phyloP scores from a whole-genome alignment of 768 basidiomycete genomes.

The Trametes punicea region DNA sequence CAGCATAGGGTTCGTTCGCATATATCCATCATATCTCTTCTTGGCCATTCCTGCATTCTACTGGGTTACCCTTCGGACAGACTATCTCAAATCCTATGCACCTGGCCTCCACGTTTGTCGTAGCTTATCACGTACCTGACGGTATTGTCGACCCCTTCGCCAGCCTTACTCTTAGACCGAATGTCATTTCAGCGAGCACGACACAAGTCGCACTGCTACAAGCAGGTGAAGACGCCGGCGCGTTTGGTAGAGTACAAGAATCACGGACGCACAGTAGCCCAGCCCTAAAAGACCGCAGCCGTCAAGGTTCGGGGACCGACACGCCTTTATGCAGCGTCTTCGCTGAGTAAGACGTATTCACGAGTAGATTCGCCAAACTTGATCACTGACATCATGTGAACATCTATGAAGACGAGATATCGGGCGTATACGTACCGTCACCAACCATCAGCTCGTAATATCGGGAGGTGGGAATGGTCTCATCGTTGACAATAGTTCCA shows the following conservation, averaged over 20 bases:
- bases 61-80: no score
- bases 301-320: neutral
- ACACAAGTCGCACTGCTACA: no score
- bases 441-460: slow-evolving; percentile 80
- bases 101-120: no score
- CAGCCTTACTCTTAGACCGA: no score
- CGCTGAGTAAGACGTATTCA: slow-evolving; percentile 85
- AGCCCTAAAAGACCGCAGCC: neutral
- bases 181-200: no score
- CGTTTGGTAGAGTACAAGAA: slow-evolving; percentile 1
- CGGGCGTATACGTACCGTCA: slow-evolving; percentile 56
- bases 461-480: slow-evolving; percentile 77
- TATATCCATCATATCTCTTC: no score
- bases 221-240: no score
- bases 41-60: no score
- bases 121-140: no score
- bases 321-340: slow-evolving; percentile 46
- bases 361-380: slow-evolving; percentile 79
- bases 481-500: slow-evolving; percentile 87
- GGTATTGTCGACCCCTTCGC: no score
- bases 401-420: neutral
- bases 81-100: no score
- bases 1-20: no score
- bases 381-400: slow-evolving; percentile 50
- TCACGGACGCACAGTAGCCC: slow-evolving; percentile 4